phyloP scores from a whole-genome alignment of 495 filamentous ascomycete species.

The Hyaloscypha bicolor region DNA sequence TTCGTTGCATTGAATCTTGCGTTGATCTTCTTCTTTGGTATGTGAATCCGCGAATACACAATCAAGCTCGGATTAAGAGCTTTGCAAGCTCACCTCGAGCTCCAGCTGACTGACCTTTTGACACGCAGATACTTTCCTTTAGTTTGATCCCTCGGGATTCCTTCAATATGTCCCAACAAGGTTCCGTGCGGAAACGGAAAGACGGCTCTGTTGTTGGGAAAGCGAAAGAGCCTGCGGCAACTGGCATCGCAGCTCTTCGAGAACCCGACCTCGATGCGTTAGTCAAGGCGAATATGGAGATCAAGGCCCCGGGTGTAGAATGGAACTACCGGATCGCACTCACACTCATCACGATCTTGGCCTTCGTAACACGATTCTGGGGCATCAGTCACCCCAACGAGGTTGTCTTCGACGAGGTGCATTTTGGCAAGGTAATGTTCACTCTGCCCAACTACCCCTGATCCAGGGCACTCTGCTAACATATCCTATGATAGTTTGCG shows the following conservation, averaged over 20 bases:
- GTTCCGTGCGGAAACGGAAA: constrained; percentile 56
- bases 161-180: constrained; percentile 33
- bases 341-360: constrained; percentile 73
- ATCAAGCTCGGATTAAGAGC: not conserved
- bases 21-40: constrained; percentile 11
- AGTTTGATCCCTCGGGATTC: not conserved
- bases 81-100: not conserved
- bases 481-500: constrained; percentile 65
- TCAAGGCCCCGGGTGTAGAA: constrained; percentile 49
- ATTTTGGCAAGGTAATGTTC: constrained; percentile 91
- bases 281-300: constrained; percentile 36
- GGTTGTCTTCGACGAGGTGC: constrained; percentile 98
- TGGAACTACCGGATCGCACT: constrained; percentile 87
- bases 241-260: constrained; percentile 32
- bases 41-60: not conserved
- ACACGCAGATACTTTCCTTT: constrained; percentile 9
- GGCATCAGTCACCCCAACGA: constrained; percentile 92
- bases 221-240: constrained; percentile 39
- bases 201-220: constrained; percentile 49
- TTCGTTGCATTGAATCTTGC: constrained; percentile 26
- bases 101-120: constrained; percentile 21
- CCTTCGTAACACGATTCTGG: constrained; percentile 92
- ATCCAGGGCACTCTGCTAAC: constrained; percentile 11
- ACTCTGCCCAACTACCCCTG: not conserved
- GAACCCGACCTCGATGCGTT: constrained; percentile 51